A percentile compares a stretch with the other conserved stretches of the same genome.
Evolutionary conservation across 768 basidiomycete species (phyloP).

Genomic region (Pisolithus microcarpus): DNA sequence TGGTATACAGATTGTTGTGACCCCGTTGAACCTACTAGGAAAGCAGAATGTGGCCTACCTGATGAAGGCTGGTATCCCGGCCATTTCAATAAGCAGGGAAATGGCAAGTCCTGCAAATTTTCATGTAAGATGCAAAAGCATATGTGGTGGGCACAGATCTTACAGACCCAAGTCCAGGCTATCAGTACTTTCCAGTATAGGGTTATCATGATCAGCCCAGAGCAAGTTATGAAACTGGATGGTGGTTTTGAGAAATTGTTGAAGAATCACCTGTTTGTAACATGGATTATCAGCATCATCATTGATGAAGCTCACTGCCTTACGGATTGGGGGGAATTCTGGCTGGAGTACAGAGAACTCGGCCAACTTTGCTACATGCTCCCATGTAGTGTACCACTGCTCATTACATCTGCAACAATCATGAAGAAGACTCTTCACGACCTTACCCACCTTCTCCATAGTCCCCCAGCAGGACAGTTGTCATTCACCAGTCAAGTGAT

Average conservation of each 20-base stretch:
- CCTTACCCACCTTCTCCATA: too few species aligned
- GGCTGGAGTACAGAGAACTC: too few species aligned
- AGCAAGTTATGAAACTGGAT: neutral
- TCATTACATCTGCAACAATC: too few species aligned
- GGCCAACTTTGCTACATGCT: too few species aligned
- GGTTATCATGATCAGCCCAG: conserved; percentile 3
- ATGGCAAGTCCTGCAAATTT: conserved; percentile 13
- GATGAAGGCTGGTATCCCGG: conserved; percentile 9
- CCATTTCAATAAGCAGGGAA: conserved; percentile 12
- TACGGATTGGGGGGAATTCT: too few species aligned
- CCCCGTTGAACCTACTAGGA: conserved; percentile 20
- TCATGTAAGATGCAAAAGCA: conserved; percentile 2
- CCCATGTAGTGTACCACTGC: too few species aligned
- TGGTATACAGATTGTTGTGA: conserved; percentile 20
- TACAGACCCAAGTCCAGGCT: neutral
- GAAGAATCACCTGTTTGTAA: too few species aligned
- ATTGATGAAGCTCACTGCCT: too few species aligned
- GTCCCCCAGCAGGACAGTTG: too few species aligned
- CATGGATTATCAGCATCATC: too few species aligned
- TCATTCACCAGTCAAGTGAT: too few species aligned
- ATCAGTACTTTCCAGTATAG: conserved; percentile 3
- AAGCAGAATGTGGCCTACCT: conserved; percentile 12
- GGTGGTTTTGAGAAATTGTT: neutral
- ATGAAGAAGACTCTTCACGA: too few species aligned
- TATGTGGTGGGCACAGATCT: neutral